Conservation (phyloP, 2,329 filamentous ascomycete genomes). For the Phialophora expanda region DNA sequence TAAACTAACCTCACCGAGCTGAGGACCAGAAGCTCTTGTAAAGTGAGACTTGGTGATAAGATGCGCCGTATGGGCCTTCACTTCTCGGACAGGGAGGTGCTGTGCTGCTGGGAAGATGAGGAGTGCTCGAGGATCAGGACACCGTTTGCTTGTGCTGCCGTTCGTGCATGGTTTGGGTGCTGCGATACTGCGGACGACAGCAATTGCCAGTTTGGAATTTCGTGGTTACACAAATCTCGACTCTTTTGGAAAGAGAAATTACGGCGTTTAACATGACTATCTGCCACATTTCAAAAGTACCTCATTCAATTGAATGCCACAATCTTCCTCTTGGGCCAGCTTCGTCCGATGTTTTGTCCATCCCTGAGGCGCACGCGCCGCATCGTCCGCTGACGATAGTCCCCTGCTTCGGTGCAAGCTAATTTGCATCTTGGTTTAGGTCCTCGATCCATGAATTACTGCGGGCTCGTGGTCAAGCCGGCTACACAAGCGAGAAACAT, state of each 20-base stretch:
- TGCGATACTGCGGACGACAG: not conserved
- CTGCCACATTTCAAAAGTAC: slow-evolving; percentile 3
- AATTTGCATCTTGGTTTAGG: not conserved
- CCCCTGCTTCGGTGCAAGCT: not conserved
- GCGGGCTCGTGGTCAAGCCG: not conserved
- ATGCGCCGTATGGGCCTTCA: not conserved
- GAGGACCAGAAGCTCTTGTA: not conserved
- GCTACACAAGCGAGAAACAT: not conserved
- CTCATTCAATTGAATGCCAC: not conserved
- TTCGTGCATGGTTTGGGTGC: not conserved
- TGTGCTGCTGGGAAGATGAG: not conserved
- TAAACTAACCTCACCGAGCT: not conserved
- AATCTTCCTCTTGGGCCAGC: not conserved
- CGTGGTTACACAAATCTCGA: not conserved
- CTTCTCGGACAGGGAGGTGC: not conserved
- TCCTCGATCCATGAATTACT: not conserved
- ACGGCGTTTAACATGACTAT: not conserved
- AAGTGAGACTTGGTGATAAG: not conserved
- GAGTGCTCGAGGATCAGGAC: not conserved
- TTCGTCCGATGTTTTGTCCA: slow-evolving; percentile 14
- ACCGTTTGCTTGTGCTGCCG: not conserved
- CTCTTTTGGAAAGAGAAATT: slow-evolving; percentile 2
- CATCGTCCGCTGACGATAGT: not conserved
- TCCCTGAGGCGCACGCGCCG: not conserved
- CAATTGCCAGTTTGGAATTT: not conserved